Evolutionary conservation across 805 yeast species (phyloP), one percentile per base, ranked within the genome.

Genomic region (Metschnikowia gelsemii): DNA sequence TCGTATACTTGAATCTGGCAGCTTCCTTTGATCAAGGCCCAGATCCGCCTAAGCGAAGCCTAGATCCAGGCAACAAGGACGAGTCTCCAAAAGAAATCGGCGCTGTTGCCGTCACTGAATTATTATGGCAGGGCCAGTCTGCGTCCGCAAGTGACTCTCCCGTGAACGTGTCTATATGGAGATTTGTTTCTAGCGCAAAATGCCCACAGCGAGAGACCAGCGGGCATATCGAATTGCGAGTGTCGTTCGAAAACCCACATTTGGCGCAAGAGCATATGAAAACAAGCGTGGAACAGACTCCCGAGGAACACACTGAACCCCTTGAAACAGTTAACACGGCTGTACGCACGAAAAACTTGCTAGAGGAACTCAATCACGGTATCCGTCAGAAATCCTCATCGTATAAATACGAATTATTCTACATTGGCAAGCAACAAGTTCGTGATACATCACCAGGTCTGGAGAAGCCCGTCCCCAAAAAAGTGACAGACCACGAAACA

Each of bases 101-200:
- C 8, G 14, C 37, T 8, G 8, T 27, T 17, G 18, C 32, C 12
- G 40, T 35, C 14, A 14, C 37, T 14, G 45, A 41, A 2, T 8
- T 35, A 20, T 12, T 45, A 27, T 33, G 35, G 40, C 32, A 29
- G 38, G 48, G 43, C n/a, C 16, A 20, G n/a, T 23, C 33, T 19
- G 34, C 31, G 16, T 25, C 27, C 5, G 17, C 35, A 18, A 32
- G 40, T 9, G 28, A 30, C 16, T 24, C 28, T 25, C 32, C 35
- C 7, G 18, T 14, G 4, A 25, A 25, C 17, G 47, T 40, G 12
- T 21, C 47, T 8, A 31, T 49, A 4, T 69, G 70, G 70, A 52
- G 43, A 38, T 64, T 68, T 39, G 54, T 54, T 16, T 22, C 56
- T 8, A 59, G 64, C 3, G 35, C 40, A 8, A 32, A 46, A 9